Evolutionary conservation across 192 early-diverging fungal genomes (phyloP).

Genomic region (Gaertneriomyces semiglobifer): DNA sequence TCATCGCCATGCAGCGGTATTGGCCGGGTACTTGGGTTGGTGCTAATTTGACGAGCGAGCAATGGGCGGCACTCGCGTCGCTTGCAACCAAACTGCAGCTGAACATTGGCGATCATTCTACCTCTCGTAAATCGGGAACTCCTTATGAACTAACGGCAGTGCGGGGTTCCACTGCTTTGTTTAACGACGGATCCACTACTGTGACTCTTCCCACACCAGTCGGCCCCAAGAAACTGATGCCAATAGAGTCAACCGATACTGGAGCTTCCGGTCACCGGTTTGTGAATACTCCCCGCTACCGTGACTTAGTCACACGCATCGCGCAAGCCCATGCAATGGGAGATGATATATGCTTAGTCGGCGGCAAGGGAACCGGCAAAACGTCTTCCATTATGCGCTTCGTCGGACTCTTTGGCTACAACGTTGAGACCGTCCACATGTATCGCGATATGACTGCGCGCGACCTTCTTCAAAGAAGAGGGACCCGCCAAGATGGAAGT

Average conservation of each 20-base stretch:
- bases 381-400: constrained; percentile 63
- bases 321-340: constrained; percentile 34
- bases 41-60: constrained; percentile 18
- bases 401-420: constrained; percentile 53
- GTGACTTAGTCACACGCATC: constrained; percentile 26
- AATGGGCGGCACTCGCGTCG: constrained; percentile 16
- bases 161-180: not conserved
- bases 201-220: constrained; percentile 1
- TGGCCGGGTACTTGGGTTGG: constrained; percentile 36
- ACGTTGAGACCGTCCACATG: constrained; percentile 66
- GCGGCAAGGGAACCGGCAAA: constrained; percentile 73
- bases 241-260: constrained; percentile 9
- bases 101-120: not conserved
- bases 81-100: constrained; percentile 15
- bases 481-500: constrained; percentile 66
- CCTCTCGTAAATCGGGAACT: not conserved
- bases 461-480: constrained; percentile 71
- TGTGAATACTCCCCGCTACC: constrained; percentile 31
- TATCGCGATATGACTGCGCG: constrained; percentile 79
- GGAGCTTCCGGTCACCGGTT: constrained; percentile 15
- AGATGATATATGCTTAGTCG: constrained; percentile 67
- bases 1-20: constrained; percentile 10
- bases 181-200: not conserved
- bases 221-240: not conserved
- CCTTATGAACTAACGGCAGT: constrained; percentile 15